Percentiles rank a stretch among this genome's conserved stretches.
Conservation (phyloP, 306 rosid species). For the Urtica urens region DNA sequence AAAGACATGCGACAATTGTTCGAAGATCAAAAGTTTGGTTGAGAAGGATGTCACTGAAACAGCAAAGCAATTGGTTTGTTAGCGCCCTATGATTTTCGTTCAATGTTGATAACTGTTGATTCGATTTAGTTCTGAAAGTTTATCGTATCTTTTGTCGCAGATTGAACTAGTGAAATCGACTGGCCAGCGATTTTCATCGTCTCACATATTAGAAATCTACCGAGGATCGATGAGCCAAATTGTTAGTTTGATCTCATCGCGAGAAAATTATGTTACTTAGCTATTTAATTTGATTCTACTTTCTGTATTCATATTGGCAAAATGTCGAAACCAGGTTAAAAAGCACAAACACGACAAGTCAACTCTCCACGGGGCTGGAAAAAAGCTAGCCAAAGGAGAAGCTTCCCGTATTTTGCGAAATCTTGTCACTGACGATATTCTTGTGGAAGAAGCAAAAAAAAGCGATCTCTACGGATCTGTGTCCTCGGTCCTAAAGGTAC, state of each 20-base stretch:
- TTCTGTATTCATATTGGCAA: background rate
- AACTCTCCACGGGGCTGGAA: slow-evolving; percentile 80
- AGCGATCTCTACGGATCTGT: slow-evolving; percentile 86
- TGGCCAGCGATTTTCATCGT: slow-evolving; percentile 73
- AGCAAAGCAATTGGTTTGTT: slow-evolving; percentile 83
- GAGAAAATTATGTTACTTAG: slow-evolving; percentile 12
- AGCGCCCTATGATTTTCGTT: slow-evolving; percentile 1
- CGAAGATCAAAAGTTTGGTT: slow-evolving; percentile 43
- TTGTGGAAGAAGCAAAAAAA: slow-evolving; percentile 85
- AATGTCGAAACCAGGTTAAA: slow-evolving; percentile 48
- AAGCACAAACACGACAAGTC: slow-evolving; percentile 67
- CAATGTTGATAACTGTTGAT: slow-evolving; percentile 5
- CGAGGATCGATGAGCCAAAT: slow-evolving; percentile 85
- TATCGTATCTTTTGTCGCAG: slow-evolving; percentile 32
- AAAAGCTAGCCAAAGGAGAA: slow-evolving; percentile 75
- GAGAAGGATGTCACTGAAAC: slow-evolving; percentile 82
- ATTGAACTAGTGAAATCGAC: slow-evolving; percentile 68
- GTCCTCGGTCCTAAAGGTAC: slow-evolving; percentile 80
- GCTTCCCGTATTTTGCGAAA: slow-evolving; percentile 84
- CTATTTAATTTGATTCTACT: background rate
- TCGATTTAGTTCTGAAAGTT: slow-evolving; percentile 15
- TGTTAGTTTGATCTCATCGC: slow-evolving; percentile 29
- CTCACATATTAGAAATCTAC: slow-evolving; percentile 84
- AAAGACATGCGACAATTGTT: slow-evolving; percentile 94
- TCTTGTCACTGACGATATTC: slow-evolving; percentile 71